Conservation (phyloP, 441 rosid species). For the Erodium texanum region DNA sequence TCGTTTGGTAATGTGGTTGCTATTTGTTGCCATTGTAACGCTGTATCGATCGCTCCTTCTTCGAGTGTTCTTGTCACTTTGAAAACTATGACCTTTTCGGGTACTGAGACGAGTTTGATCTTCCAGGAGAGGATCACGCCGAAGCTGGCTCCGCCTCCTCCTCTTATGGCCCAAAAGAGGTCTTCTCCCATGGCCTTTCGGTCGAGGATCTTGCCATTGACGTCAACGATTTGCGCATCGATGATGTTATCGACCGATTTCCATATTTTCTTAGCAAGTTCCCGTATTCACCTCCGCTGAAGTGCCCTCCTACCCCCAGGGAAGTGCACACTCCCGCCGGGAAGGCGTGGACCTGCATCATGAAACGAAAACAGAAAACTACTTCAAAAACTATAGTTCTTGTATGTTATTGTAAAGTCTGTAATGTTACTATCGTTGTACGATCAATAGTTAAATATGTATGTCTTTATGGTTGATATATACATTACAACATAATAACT, state of each 20-base stretch:
- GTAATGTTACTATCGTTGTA: too few species aligned
- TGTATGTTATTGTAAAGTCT: too few species aligned
- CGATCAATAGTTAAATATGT: too few species aligned
- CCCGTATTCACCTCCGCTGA: conserved; percentile 12
- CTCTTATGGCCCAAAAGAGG: conserved; percentile 16
- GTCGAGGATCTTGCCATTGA: conserved; percentile 7
- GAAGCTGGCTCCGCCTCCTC: conserved; percentile 17
- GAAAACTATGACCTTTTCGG: conserved; percentile 12
- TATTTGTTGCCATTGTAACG: conserved; percentile 15
- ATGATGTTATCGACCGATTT: conserved; percentile 13
- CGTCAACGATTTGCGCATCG: conserved; percentile 14
- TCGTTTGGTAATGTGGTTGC: conserved; percentile 11
- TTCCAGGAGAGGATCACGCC: conserved; percentile 10
- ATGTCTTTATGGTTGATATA: too few species aligned
- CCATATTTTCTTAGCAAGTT: conserved; percentile 14
- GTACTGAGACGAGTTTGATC: conserved; percentile 12
- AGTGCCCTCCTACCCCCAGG: conserved; percentile 16
- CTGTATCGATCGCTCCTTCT: background rate
- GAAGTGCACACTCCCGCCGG: conserved; percentile 15
- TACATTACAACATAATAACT: too few species aligned
- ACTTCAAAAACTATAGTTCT: too few species aligned
- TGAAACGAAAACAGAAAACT: too few species aligned
- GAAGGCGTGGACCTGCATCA: background rate
- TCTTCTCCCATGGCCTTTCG: conserved; percentile 15
- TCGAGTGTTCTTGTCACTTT: background rate